phyloP scores from a whole-genome alignment of 306 rosid species.

The Cucurbita maxima region DNA sequence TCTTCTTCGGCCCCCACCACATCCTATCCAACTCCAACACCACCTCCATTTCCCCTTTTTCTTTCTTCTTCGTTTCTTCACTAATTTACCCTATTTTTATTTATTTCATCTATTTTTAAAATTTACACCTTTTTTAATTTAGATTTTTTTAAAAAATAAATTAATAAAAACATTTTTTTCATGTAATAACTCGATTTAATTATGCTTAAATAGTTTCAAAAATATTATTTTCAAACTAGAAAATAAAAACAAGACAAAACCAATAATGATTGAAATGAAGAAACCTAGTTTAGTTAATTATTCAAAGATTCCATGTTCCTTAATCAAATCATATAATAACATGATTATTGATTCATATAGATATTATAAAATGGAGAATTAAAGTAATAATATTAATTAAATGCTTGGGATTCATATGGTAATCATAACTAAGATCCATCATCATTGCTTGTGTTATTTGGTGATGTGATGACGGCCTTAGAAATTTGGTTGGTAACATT shows the following conservation, averaged over 20 bases:
- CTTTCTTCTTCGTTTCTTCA: background rate
- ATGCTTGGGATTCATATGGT: constrained; percentile 1
- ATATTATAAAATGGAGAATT: no score
- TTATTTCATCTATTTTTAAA: no score
- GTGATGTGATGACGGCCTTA: background rate
- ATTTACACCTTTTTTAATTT: no score
- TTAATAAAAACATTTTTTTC: background rate
- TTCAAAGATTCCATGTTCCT: background rate
- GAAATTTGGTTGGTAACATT: background rate
- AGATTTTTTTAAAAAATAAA: background rate
- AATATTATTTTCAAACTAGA: background rate
- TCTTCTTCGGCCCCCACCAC: background rate
- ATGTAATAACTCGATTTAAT: background rate
- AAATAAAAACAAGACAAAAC: background rate
- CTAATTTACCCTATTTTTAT: no score
- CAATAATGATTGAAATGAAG: background rate
- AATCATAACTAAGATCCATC: background rate
- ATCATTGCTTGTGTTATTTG: constrained; percentile 1
- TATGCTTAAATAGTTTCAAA: no score
- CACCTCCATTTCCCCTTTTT: background rate
- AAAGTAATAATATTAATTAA: background rate
- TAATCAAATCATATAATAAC: background rate
- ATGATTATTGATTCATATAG: background rate
- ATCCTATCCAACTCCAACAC: background rate
- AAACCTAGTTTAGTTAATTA: background rate